Evolutionary conservation across 2,329 filamentous ascomycete genomes (phyloP).

Genomic region (Botrytis elliptica): DNA sequence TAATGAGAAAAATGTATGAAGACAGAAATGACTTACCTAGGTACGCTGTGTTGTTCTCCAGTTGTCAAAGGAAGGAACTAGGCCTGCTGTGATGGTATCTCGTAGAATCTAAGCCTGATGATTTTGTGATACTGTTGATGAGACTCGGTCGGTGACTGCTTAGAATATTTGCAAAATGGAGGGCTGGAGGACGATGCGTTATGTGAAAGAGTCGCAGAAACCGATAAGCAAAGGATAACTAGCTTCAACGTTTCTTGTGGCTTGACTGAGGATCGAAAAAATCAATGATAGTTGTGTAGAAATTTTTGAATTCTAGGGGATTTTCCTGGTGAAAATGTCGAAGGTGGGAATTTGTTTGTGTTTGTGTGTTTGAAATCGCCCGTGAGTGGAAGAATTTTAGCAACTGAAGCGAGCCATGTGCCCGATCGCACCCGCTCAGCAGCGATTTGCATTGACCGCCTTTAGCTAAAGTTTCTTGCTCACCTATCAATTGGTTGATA

Average conservation of each 20-base stretch:
- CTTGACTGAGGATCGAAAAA: background rate
- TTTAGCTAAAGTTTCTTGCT: background rate
- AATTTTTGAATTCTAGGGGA: background rate
- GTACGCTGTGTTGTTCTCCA: background rate
- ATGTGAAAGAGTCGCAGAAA: background rate
- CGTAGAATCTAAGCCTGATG: background rate
- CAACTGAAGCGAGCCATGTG: background rate
- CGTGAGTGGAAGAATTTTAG: background rate
- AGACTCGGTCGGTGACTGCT: background rate
- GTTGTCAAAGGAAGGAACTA: background rate
- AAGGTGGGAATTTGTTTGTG: conserved; percentile 4
- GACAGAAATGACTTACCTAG: background rate
- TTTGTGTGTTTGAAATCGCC: background rate
- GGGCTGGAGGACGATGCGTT: background rate
- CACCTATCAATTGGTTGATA: background rate
- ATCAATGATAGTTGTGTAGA: background rate
- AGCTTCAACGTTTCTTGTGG: background rate
- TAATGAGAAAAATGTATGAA: background rate
- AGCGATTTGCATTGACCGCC: background rate
- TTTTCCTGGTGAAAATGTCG: background rate
- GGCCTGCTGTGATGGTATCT: background rate
- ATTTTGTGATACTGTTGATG: background rate
- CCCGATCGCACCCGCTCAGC: background rate
- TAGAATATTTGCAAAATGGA: background rate
- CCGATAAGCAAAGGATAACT: background rate